Percentiles rank a stretch among this genome's conserved stretches.
Evolutionary conservation across 306 rosid species (phyloP).

Genomic region (Cicer arietinum): DNA sequence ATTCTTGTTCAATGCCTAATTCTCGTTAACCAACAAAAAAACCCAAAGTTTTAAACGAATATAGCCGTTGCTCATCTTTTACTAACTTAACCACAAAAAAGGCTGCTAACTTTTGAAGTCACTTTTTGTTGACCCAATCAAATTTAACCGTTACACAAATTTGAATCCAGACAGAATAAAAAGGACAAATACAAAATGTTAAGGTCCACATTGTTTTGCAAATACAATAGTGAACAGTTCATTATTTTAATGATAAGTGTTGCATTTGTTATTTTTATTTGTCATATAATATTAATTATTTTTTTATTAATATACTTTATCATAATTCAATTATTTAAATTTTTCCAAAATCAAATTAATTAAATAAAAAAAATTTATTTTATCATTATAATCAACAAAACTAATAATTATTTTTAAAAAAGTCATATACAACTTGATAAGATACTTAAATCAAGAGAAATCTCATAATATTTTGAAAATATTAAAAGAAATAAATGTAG

Average conservation of each 20-base stretch:
- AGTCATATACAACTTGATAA: no score
- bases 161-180: slow-evolving; percentile 40
- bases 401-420: no score
- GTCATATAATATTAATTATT: no score
- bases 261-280: no score
- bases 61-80: slow-evolving; percentile 42
- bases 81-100: slow-evolving; percentile 6
- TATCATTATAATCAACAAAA: no score
- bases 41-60: slow-evolving; percentile 14
- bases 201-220: slow-evolving; percentile 33
- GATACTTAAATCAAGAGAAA: no score
- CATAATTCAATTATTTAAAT: no score
- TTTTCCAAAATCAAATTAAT: no score
- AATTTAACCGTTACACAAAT: slow-evolving; percentile 48
- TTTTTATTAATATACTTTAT: no score
- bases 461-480: no score
- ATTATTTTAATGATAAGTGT: no score
- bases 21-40: slow-evolving; percentile 20
- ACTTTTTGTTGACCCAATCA: slow-evolving; percentile 34
- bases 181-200: slow-evolving; percentile 43
- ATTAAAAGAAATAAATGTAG: slow-evolving; percentile 25
- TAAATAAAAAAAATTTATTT: no score
- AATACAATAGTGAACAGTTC: neutral
- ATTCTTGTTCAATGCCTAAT: slow-evolving; percentile 7
- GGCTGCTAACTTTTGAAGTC: neutral